phyloP scores from a whole-genome alignment of 2,329 filamentous ascomycete genomes.

The Colletotrichum ledebouriae region DNA sequence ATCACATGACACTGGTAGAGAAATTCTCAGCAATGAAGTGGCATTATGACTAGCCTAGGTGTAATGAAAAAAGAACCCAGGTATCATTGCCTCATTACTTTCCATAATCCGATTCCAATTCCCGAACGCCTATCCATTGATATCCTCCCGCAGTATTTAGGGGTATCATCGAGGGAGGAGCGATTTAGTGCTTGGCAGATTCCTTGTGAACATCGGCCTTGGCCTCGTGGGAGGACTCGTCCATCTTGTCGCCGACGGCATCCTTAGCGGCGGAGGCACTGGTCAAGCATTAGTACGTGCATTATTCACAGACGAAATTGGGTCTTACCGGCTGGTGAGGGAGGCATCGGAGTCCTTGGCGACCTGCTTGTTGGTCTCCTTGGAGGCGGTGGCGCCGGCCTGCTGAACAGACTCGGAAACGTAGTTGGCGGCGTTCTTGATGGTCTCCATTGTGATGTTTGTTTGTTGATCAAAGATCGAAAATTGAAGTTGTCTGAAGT shows the following conservation, averaged over 20 bases:
- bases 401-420: conserved; percentile 74
- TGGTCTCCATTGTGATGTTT: conserved; percentile 62
- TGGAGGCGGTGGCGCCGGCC: conserved; percentile 67
- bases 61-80: conserved; percentile 1
- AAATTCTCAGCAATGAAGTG: conserved; percentile 34
- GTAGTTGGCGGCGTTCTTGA: conserved; percentile 77
- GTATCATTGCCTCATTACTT: conserved; percentile 37
- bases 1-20: too few relatives aligned
- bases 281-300: too few relatives aligned
- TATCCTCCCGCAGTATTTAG: conserved; percentile 34
- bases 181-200: conserved; percentile 43
- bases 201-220: conserved; percentile 60
- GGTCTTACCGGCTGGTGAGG: conserved; percentile 66
- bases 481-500: conserved; percentile 41
- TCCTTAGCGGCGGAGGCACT: conserved; percentile 65
- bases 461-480: conserved; percentile 47
- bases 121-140: conserved; percentile 39
- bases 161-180: conserved; percentile 40
- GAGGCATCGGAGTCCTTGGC: conserved; percentile 72
- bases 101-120: conserved; percentile 6
- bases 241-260: conserved; percentile 60
- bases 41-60: conserved; percentile 41
- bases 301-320: background rate
- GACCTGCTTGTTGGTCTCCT: conserved; percentile 78
- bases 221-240: conserved; percentile 56